Percentiles rank a stretch among this genome's conserved stretches.
phyloP scores from a whole-genome alignment of 441 rosid species.

The Mallotus repandus region DNA sequence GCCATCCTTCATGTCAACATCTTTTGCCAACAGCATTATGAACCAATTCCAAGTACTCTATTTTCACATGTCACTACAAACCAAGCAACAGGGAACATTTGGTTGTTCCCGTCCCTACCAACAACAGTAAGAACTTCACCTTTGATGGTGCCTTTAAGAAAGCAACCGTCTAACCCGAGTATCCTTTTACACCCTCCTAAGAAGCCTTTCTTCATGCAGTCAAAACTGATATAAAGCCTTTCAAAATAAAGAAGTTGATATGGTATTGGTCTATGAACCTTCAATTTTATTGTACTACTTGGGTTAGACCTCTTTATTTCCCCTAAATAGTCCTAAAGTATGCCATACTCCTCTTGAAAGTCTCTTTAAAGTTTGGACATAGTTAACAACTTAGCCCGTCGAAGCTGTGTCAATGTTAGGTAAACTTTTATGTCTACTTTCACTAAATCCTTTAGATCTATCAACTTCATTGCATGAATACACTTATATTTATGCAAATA shows the following conservation, averaged over 20 bases:
- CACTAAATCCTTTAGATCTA: not conserved
- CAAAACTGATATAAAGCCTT: not conserved
- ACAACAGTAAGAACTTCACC: too few species aligned
- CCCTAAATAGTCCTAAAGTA: not conserved
- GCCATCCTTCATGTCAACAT: too few species aligned
- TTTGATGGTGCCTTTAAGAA: too few species aligned
- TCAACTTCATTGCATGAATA: not conserved
- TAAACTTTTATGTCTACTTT: not conserved
- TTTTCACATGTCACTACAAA: too few species aligned
- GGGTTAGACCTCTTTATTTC: not conserved
- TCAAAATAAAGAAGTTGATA: not conserved
- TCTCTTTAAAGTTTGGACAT: not conserved
- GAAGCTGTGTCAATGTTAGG: not conserved
- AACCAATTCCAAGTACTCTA: too few species aligned
- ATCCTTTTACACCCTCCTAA: not conserved
- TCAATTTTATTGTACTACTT: not conserved
- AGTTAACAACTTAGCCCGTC: not conserved
- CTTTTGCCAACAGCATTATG: too few species aligned
- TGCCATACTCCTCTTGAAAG: not conserved
- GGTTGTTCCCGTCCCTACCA: too few species aligned
- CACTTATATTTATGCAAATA: not conserved
- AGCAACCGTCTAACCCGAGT: too few species aligned
- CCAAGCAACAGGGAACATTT: not conserved
- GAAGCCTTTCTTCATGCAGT: not conserved
- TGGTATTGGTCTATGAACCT: not conserved